Conservation (phyloP, 2,329 filamentous ascomycete species). For the Ilyonectria mors-panacis region DNA sequence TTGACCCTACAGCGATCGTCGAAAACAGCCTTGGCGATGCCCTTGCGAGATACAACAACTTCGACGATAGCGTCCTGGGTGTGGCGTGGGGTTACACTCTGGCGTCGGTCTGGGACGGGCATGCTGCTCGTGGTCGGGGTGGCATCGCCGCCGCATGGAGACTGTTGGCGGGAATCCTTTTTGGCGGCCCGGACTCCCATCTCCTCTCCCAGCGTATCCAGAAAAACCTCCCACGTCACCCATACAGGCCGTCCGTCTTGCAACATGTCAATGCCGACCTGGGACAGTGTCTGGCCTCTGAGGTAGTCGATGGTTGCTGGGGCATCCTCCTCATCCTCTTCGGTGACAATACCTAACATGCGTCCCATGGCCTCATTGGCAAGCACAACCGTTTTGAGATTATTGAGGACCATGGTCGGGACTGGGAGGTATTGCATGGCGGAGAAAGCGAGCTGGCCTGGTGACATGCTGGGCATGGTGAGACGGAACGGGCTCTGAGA, state of each 20-base stretch:
- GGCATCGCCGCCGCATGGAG: slow-evolving; percentile 49
- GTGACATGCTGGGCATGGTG: slow-evolving; percentile 63
- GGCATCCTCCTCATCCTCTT: slow-evolving; percentile 58
- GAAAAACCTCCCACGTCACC: slow-evolving; percentile 72
- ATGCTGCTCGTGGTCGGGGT: slow-evolving; percentile 54
- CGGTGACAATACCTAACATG: slow-evolving; percentile 72
- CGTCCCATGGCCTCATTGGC: slow-evolving; percentile 84
- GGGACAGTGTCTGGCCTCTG: slow-evolving; percentile 75
- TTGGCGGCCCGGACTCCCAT: slow-evolving; percentile 52
- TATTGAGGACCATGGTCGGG: slow-evolving; percentile 78
- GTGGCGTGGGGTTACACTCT: slow-evolving; percentile 44
- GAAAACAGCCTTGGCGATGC: slow-evolving; percentile 57
- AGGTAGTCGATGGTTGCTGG: slow-evolving; percentile 70
- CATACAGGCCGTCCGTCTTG: slow-evolving; percentile 75
- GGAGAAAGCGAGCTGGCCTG: slow-evolving; percentile 73
- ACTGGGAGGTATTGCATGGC: slow-evolving; percentile 83
- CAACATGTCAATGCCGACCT: slow-evolving; percentile 81
- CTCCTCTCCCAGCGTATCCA: slow-evolving; percentile 67
- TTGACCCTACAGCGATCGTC: slow-evolving; percentile 54
- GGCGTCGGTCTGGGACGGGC: slow-evolving; percentile 53
- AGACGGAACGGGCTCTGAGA: slow-evolving; percentile 58
- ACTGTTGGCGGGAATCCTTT: slow-evolving; percentile 40
- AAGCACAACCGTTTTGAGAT: slow-evolving; percentile 77
- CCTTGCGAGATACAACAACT: slow-evolving; percentile 73
- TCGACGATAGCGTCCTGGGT: slow-evolving; percentile 76